Base-by-base conservation (phyloP, 78 protist genomes). In the Dictyostelium brefeldianum region DNA sequence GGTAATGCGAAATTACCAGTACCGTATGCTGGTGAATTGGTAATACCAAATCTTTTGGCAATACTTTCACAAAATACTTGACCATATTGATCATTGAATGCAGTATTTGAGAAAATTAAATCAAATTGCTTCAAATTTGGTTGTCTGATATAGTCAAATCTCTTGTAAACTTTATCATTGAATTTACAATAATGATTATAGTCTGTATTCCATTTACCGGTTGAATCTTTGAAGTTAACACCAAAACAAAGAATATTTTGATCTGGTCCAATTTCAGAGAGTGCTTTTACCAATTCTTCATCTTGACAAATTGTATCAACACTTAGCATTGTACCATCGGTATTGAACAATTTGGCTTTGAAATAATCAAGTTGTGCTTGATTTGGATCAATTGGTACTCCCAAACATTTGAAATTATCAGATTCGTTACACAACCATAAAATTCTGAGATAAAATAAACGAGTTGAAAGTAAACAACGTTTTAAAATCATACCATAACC, bases 241-340 rank as follows among this genome's bases (percentile, higher is more conserved):
- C 50, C 50, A 17, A 50, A 82, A 18, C 90, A 82, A 31, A 82
- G 11, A 53, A 82, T 82, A 22, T 82, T 82, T 69, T 69, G 80
- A 51, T 82, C 90, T 82, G 90, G 90, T 22, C 90, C 90, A 51
- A 82, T 54, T 51, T 82, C 70, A 9, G 90, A 43, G 20, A 82
- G 25, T 51, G 48, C 70, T 25, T 51, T 11, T 9, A 82, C 80
- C 11, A 82, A 25, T 3, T 10, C 54, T 20, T 47, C 14, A 51
- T 82, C 80, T 54, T 82, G 31, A 25, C 70, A 31, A 36, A 82
- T 82, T 51, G 53, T 25, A 29, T 82, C 90, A 17, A 65, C 53
- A 18, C 71, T 69, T 10, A 18, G 46, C 46, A 65, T 51, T 17
- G 14, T 10, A 53, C 90, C 90, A 73, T 70, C 53, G 36, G 43